Percentiles rank a stretch among this genome's conserved stretches.
Evolutionary conservation across 225 moss, liverwort and hornwort species (phyloP).

Genomic region (Pseudoscleropodium purum): DNA sequence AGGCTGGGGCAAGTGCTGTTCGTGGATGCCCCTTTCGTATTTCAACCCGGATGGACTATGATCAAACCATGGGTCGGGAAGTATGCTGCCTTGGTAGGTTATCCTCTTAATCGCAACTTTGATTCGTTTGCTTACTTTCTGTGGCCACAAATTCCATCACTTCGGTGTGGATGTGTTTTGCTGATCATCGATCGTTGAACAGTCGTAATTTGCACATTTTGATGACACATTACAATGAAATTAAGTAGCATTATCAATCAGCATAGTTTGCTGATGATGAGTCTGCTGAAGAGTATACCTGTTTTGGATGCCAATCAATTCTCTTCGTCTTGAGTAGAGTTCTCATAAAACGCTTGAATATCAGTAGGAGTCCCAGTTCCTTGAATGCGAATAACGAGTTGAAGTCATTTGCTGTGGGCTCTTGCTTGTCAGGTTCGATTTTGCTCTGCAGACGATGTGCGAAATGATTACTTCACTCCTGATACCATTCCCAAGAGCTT

Average conservation of each 20-base stretch:
- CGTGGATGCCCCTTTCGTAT: conserved; percentile 70
- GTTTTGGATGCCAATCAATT: not conserved
- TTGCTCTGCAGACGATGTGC: conserved; percentile 33
- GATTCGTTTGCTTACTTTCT: not conserved
- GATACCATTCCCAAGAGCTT: conserved; percentile 27
- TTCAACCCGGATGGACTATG: conserved; percentile 71
- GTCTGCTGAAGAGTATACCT: not conserved
- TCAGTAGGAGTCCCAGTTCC: not conserved
- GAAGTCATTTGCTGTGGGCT: not conserved
- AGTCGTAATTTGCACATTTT: not conserved
- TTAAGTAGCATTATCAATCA: not conserved
- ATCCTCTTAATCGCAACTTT: not conserved
- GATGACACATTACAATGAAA: not conserved
- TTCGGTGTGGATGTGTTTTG: not conserved
- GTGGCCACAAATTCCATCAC: not conserved
- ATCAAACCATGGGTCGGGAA: conserved; percentile 63
- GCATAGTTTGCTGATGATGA: not conserved
- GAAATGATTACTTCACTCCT: conserved; percentile 23
- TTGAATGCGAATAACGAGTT: not conserved
- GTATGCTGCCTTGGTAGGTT: conserved; percentile 56
- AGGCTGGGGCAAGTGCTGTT: conserved; percentile 70
- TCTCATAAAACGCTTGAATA: not conserved
- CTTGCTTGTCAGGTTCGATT: conserved; percentile 18
- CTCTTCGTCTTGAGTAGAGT: not conserved
- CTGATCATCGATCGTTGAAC: not conserved